phyloP scores from a whole-genome alignment of 1,139 yeast species.

The Yamadazyma taylorii region DNA sequence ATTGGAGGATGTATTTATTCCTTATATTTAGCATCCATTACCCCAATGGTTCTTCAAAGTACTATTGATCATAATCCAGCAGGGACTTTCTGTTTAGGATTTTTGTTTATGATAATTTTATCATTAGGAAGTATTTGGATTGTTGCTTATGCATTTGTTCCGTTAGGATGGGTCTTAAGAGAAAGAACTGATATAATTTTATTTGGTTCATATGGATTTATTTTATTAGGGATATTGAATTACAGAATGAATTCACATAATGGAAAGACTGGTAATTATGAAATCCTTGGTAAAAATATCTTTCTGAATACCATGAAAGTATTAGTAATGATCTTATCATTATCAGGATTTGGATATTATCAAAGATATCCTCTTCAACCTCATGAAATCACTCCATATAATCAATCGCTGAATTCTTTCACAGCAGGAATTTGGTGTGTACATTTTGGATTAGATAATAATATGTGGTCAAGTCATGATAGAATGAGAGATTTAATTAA shows the following conservation, averaged over 20 bases:
- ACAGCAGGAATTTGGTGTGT: constrained; percentile 98
- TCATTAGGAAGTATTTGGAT: constrained; percentile 90
- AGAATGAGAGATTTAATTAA: constrained; percentile 81
- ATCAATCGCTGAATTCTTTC: constrained; percentile 70
- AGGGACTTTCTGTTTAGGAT: constrained; percentile 55
- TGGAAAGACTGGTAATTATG: constrained; percentile 23
- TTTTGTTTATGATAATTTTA: constrained; percentile 54
- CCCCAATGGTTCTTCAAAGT: constrained; percentile 63
- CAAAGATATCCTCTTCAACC: constrained; percentile 56
- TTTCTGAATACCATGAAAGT: constrained; percentile 24
- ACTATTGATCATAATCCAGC: constrained; percentile 62
- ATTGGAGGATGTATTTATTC: constrained; percentile 71
- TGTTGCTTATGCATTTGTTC: constrained; percentile 97
- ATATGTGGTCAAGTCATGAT: constrained; percentile 96
- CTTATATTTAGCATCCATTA: constrained; percentile 59
- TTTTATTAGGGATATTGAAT: constrained; percentile 41
- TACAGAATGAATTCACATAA: constrained; percentile 26
- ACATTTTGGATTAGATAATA: constrained; percentile 95
- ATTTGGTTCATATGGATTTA: constrained; percentile 43
- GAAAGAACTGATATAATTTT: constrained; percentile 83
- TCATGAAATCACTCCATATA: constrained; percentile 66
- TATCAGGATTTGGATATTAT: constrained; percentile 44
- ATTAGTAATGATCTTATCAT: constrained; percentile 31
- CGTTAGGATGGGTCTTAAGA: constrained; percentile 83
- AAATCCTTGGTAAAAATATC: constrained; percentile 21